These are phyloP conservation scores for Trichoderma oligosporum DNA, from an alignment of 2,329 filamentous ascomycete genomes.

Conservation along the genomic window DNA sequence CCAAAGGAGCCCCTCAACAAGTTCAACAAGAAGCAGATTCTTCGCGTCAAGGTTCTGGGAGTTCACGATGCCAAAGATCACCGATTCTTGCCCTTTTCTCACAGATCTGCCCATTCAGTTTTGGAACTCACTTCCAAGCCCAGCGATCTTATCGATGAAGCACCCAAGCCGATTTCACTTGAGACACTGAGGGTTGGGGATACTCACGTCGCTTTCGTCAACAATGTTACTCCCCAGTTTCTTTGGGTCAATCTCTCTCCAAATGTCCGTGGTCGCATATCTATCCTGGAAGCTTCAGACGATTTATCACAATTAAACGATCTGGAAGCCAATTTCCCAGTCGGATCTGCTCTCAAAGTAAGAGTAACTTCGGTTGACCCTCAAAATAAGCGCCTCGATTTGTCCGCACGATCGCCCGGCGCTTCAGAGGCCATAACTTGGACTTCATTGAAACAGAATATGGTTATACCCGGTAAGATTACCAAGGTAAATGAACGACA, in stretches of 20 bases:
- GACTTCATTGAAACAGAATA: conserved; percentile 69
- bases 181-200: conserved; percentile 70
- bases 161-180: conserved; percentile 57
- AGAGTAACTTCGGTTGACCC: conserved; percentile 72
- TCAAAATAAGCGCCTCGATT: conserved; percentile 71
- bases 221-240: conserved; percentile 75
- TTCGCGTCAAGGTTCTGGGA: conserved; percentile 76
- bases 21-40: conserved; percentile 66
- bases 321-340: conserved; percentile 73
- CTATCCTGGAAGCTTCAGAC: conserved; percentile 78
- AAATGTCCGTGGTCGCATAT: conserved; percentile 78
- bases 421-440: conserved; percentile 54
- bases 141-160: conserved; percentile 53
- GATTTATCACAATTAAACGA: conserved; percentile 77
- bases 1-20: conserved; percentile 71
- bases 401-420: conserved; percentile 68
- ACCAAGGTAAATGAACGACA: conserved; percentile 83
- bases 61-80: conserved; percentile 88
- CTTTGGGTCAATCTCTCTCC: conserved; percentile 91
- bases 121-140: conserved; percentile 84
- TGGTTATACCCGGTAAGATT: conserved; percentile 77
- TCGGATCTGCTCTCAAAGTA: conserved; percentile 83
- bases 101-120: conserved; percentile 75
- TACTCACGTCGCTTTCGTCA: conserved; percentile 78
- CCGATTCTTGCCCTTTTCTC: conserved; percentile 85